phyloP scores from a whole-genome alignment of 2,329 filamentous ascomycete species.

The Paecilomyces sp. region DNA sequence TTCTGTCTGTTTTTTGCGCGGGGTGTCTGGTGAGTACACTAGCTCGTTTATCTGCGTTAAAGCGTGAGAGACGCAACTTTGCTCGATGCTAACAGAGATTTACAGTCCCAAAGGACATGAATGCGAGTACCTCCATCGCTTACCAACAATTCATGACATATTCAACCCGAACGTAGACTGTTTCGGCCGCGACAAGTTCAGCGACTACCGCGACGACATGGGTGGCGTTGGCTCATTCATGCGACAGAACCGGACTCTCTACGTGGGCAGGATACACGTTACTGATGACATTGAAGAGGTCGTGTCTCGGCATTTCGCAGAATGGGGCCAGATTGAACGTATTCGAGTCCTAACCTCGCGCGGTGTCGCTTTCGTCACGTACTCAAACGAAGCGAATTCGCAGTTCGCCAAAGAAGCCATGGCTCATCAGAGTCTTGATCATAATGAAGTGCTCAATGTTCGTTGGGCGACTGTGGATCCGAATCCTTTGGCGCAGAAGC shows the following conservation, averaged over 20 bases:
- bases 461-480: conserved; percentile 96
- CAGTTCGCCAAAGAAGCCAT: conserved; percentile 94
- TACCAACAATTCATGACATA: conserved; percentile 79
- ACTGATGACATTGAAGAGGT: conserved; percentile 96
- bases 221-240: conserved; percentile 91
- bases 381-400: conserved; percentile 79
- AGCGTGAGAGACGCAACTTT: no score
- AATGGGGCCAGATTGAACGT: conserved; percentile 91
- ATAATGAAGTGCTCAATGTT: conserved; percentile 89
- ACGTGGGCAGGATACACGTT: conserved; percentile 88
- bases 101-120: conserved; percentile 70
- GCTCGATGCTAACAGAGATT: background rate
- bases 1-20: conserved; percentile 90
- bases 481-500: conserved; percentile 87
- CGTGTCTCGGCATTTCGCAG: conserved; percentile 86
- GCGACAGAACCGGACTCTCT: conserved; percentile 88
- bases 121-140: conserved; percentile 86
- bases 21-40: conserved; percentile 49
- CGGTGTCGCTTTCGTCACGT: conserved; percentile 93
- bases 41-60: conserved; percentile 1
- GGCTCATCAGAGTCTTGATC: conserved; percentile 87
- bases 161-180: conserved; percentile 94
- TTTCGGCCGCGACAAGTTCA: conserved; percentile 88
- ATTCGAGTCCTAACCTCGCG: conserved; percentile 79
- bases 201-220: conserved; percentile 95